Percentiles rank a stretch among this genome's conserved stretches.
Conservation (phyloP, 2,329 filamentous ascomycete genomes). For the Aspergillus sp. region DNA sequence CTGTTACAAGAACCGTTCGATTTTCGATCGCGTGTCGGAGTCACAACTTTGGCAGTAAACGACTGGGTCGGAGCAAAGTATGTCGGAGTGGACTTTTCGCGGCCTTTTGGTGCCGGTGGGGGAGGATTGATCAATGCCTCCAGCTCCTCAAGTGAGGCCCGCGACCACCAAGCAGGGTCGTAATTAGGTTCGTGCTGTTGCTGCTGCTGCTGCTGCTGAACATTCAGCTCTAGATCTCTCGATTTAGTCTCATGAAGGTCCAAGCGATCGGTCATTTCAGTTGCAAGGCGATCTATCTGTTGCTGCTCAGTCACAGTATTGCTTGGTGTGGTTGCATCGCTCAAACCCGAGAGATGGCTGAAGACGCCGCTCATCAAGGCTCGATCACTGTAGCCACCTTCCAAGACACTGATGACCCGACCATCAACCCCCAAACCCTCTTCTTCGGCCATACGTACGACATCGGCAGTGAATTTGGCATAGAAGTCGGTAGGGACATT, state of each 20-base stretch:
- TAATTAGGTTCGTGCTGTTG: conserved; percentile 32
- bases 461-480: conserved; percentile 77
- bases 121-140: conserved; percentile 52
- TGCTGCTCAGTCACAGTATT: conserved; percentile 16
- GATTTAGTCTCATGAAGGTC: conserved; percentile 12
- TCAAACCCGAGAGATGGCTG: conserved; percentile 78
- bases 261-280: conserved; percentile 49
- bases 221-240: conserved; percentile 4
- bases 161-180: conserved; percentile 65
- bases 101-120: conserved; percentile 47
- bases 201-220: neutral
- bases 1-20: conserved; percentile 40
- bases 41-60: conserved; percentile 70
- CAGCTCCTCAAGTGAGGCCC: conserved; percentile 57
- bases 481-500: conserved; percentile 97
- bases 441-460: conserved; percentile 73
- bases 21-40: conserved; percentile 52
- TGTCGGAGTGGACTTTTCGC: conserved; percentile 54
- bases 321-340: conserved; percentile 40
- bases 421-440: conserved; percentile 70
- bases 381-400: conserved; percentile 92
- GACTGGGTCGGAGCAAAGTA: conserved; percentile 85
- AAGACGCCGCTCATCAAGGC: conserved; percentile 81
- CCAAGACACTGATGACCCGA: conserved; percentile 82
- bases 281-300: conserved; percentile 39